Evolutionary conservation across 2,329 filamentous ascomycete species (phyloP).

Genomic region (Colletotrichum salicis): DNA sequence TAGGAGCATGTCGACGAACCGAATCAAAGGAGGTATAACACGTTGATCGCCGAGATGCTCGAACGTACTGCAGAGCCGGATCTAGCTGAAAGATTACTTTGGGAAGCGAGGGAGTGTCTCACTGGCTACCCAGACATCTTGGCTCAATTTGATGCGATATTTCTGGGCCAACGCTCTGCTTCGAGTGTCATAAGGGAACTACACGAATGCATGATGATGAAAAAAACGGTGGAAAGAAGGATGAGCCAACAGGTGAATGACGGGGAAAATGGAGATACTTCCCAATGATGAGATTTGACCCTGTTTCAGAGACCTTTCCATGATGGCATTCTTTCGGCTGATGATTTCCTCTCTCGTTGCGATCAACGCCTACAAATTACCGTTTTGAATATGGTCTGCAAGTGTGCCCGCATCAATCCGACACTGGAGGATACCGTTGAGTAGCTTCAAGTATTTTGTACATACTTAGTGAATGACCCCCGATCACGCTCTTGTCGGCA

Average conservation of each 20-base stretch:
- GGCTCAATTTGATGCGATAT: constrained; percentile 25
- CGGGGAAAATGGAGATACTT: neutral
- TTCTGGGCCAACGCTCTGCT: constrained; percentile 9
- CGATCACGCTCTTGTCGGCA: too few relatives aligned
- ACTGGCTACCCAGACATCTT: constrained; percentile 1
- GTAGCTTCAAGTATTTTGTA: too few relatives aligned
- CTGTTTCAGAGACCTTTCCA: neutral
- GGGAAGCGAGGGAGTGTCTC: constrained; percentile 29
- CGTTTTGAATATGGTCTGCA: too few relatives aligned
- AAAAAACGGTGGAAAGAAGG: constrained; percentile 9
- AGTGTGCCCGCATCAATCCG: too few relatives aligned
- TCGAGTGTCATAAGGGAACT: constrained; percentile 17
- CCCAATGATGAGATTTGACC: neutral
- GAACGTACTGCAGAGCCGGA: constrained; percentile 14
- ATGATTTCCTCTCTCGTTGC: too few relatives aligned
- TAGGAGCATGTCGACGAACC: constrained; percentile 28
- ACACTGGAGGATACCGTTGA: too few relatives aligned
- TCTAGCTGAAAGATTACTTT: constrained; percentile 21
- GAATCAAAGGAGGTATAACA: constrained; percentile 31
- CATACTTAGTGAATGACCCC: too few relatives aligned
- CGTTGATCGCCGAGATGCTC: constrained; percentile 29
- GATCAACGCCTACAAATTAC: too few relatives aligned
- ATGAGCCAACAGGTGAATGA: constrained; percentile 15
- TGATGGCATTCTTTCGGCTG: too few relatives aligned
- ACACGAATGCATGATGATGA: constrained; percentile 27